Conservation (phyloP, 768 basidiomycete species). For the Hysterangium stoloniferum region DNA sequence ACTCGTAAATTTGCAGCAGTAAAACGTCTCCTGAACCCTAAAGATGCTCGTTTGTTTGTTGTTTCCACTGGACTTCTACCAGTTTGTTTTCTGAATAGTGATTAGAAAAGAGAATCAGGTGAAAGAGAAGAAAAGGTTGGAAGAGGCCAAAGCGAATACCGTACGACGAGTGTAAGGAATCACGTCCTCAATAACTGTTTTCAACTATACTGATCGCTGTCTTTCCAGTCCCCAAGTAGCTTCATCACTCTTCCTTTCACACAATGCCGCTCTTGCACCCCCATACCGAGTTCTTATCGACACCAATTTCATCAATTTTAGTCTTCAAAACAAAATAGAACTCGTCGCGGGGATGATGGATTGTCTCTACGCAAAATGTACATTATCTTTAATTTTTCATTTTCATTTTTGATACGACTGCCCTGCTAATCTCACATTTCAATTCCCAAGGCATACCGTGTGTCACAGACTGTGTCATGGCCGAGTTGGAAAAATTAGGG, state of each 20-base stretch:
- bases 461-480: slow-evolving; percentile 99
- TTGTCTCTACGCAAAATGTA: slow-evolving; percentile 95
- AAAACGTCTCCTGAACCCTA: slow-evolving; percentile 90
- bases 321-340: slow-evolving; percentile 95
- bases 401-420: slow-evolving; percentile 5
- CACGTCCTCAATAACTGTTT: not conserved
- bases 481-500: slow-evolving; percentile 95
- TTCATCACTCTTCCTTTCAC: slow-evolving; percentile 90
- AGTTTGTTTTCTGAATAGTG: not conserved
- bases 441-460: slow-evolving; percentile 96
- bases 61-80: not conserved
- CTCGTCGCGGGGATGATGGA: slow-evolving; percentile 99
- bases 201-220: not conserved
- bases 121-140: slow-evolving; percentile 81
- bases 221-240: slow-evolving; percentile 67
- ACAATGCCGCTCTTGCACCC: slow-evolving; percentile 92
- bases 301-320: slow-evolving; percentile 99
- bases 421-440: not conserved
- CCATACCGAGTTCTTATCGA: slow-evolving; percentile 97
- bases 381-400: slow-evolving; percentile 19
- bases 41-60: slow-evolving; percentile 82
- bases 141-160: slow-evolving; percentile 70
- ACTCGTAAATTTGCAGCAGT: slow-evolving; percentile 92
- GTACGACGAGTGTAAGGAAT: slow-evolving; percentile 68
- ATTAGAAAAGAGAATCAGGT: slow-evolving; percentile 86